A percentile compares a stretch with the other conserved stretches of the same genome.
phyloP scores from a whole-genome alignment of 257 asterid species.

The Salvia rosmarinus region DNA sequence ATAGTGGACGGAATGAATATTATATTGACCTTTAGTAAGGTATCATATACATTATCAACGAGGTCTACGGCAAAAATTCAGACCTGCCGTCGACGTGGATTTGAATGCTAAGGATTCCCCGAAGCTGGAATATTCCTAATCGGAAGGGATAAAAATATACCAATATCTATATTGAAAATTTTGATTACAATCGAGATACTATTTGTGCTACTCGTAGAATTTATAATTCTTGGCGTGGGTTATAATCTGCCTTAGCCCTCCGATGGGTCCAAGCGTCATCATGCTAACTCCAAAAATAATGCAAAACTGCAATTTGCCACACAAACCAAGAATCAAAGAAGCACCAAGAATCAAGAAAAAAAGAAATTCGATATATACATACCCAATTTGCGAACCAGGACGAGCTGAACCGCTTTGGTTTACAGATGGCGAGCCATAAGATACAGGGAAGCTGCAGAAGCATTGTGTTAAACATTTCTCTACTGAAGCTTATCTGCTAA shows the following conservation, averaged over 20 bases:
- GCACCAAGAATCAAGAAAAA: too few species aligned
- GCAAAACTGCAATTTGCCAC: too few species aligned
- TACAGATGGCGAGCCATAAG: conserved; percentile 62
- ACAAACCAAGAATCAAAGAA: background rate
- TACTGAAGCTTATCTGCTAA: too few species aligned
- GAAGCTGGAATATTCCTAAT: too few species aligned
- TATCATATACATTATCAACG: too few species aligned
- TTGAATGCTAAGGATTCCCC: too few species aligned
- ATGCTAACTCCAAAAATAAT: conserved; percentile 44
- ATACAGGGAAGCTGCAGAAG: conserved; percentile 40
- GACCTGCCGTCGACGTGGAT: too few species aligned
- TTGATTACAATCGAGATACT: background rate
- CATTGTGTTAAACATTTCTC: too few species aligned
- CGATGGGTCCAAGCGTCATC: conserved; percentile 49
- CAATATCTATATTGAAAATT: background rate
- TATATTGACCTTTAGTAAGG: too few species aligned
- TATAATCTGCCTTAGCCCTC: conserved; percentile 52
- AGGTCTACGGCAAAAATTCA: too few species aligned
- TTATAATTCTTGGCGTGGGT: conserved; percentile 35
- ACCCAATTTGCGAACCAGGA: conserved; percentile 66
- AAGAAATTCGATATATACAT: conserved; percentile 12
- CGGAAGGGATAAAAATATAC: background rate
- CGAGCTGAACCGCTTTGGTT: conserved; percentile 54
- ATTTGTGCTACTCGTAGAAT: conserved; percentile 35
- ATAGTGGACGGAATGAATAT: too few species aligned